Evolutionary conservation across 164 flowering plant species (phyloP), one percentile per base, ranked within the genome.

Genomic region (Saururus chinensis): DNA sequence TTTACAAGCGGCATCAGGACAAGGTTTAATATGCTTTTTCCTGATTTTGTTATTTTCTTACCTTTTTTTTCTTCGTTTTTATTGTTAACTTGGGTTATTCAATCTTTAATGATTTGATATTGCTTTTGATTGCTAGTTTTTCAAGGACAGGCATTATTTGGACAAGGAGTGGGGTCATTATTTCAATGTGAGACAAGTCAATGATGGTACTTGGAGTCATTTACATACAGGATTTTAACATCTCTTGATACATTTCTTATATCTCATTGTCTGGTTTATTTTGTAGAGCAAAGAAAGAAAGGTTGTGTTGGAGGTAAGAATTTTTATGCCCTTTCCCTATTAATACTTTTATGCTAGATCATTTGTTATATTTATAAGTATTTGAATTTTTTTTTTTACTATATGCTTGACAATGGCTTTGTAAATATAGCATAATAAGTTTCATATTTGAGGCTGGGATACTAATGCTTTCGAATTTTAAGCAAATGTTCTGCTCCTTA

Each of bases 91-190:
- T 17, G 25, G 11, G 49, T 17, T 45, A 17, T 21, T 14, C 23
- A 11, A 58, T 53, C 25, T 8, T 0, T 51, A 4, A 8, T 12
- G 7, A 45, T 12, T 12, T 45, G 49, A 45, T 1, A 12, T 20
- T 22, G 65, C 26, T 52, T 59, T 65, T 23, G 59, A 54, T 56
- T 25, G 19, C 56, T 83, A 93, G 99, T 93, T 93, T 76, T 93
- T 93, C 72, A 93, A 93, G 74, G 97, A 93, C 63, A 82, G 97
- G 16, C 97, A 93, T 60, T 93, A 93, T 79, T 74, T 93, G 79
- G 92, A 84, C 74, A 93, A 90, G 74, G 99, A 93, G 70, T 93
- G 99, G 99, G 95, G 92, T 49, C 66, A 30, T 22, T 82, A 84
- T 74, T 93, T 93, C 63, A 60, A 76, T 69, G 98, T 89, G 69